Evolutionary conservation across 805 yeast species (phyloP).

Genomic region (Metschnikowia colocasiae): DNA sequence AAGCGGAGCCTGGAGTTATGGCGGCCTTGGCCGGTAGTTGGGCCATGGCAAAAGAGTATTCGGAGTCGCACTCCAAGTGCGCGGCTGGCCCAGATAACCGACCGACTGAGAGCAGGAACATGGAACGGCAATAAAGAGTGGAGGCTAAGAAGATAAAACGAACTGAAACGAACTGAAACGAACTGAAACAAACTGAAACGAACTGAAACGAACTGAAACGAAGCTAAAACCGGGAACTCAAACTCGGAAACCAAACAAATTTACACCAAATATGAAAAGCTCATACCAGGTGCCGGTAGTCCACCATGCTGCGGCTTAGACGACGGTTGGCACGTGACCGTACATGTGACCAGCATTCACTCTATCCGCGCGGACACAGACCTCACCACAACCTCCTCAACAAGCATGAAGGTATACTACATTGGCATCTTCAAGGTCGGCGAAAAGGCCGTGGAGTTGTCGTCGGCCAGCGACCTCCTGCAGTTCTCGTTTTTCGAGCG

Average conservation of each 20-base stretch:
- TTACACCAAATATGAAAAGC: too few relatives aligned
- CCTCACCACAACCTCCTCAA: background rate
- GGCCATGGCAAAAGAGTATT: background rate
- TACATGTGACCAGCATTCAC: background rate
- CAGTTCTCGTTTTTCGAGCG: slow-evolving; percentile 89
- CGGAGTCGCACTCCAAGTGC: background rate
- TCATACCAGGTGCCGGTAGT: too few relatives aligned
- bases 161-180: too few relatives aligned
- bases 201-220: too few relatives aligned
- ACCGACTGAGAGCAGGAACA: too few relatives aligned
- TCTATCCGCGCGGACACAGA: slow-evolving; percentile 1
- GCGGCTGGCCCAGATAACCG: background rate
- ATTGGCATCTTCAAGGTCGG: slow-evolving; percentile 78
- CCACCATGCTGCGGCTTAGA: background rate
- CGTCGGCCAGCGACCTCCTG: slow-evolving; percentile 76
- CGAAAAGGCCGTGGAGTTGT: slow-evolving; percentile 68
- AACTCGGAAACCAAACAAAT: too few relatives aligned
- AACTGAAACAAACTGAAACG: too few relatives aligned
- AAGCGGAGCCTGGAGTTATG: slow-evolving; percentile 1
- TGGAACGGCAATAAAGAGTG: too few relatives aligned
- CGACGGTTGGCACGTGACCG: background rate
- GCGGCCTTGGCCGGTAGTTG: slow-evolving; percentile 3
- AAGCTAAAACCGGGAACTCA: too few relatives aligned
- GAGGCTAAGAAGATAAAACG: too few relatives aligned
- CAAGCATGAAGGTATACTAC: slow-evolving; percentile 80